Evolutionary conservation across 106 monocot species (phyloP), one percentile per base, ranked within the genome.

Genomic region (Phalaenopsis aphrodite): DNA sequence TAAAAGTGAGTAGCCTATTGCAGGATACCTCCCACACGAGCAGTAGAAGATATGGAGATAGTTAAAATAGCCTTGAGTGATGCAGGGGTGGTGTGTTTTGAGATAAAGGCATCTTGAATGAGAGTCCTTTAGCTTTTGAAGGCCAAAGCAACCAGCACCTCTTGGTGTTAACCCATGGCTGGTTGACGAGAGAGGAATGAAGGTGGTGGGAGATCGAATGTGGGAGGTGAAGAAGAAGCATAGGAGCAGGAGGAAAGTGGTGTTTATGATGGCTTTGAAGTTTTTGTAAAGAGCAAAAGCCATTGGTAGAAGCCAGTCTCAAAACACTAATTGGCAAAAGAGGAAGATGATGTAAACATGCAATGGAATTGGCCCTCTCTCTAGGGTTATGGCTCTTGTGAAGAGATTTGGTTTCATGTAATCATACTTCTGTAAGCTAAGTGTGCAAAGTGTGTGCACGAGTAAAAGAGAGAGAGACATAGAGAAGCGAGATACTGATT

Each of bases 1-100:
- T 6, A 88, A 81, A 47, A 92, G 61, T 0, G 56, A 11, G 78
- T 84, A 86, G 10, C 92, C 92, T 19, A 92, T 39, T 38, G 72
- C 5, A 0, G 88, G 87, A 42, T 65, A 30, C 1, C 73, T 42
- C 11, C 78, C 88, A 24, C 86, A 92, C 14, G 55, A 2, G 82
- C 92, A 92, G 76, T 92, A 92, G 87, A 92, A 92, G 58, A 92
- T 36, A 36, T 84, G 55, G 81, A 95, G 92, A 69, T 95, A 95
- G 85, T 95, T 81, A n/a, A 95, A 71, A 79, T 87, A 90, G 19
- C 92, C 91, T 41, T 81, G 85, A n/a, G 89, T 66, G 49, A 85
- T 79, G 75, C 90, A 95, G 8, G 85, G 81, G 83, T 56, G 1
- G 11, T 86, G 76, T 2, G 78, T 8, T 17, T 78, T 71, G 55